Percentiles rank a stretch among this genome's conserved stretches.
Conservation (phyloP, 2,329 filamentous ascomycete species). For the Fusarium sp. region DNA sequence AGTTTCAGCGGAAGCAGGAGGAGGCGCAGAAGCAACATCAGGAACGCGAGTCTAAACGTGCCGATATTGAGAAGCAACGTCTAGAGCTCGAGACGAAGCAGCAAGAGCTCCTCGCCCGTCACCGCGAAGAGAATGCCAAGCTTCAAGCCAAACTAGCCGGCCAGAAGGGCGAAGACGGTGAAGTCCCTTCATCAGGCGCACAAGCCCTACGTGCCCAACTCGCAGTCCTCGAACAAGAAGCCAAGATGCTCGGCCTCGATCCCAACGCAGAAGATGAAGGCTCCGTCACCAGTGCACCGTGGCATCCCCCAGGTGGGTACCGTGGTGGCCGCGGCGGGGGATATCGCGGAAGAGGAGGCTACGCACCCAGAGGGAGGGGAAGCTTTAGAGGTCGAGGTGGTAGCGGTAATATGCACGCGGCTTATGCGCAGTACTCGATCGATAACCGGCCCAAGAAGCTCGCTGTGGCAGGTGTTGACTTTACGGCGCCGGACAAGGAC, state of each 20-base stretch:
- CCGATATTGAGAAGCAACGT: conserved; percentile 71
- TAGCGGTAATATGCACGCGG: conserved; percentile 61
- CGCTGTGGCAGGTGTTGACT: conserved; percentile 72
- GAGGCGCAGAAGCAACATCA: conserved; percentile 78
- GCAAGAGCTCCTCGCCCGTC: conserved; percentile 70
- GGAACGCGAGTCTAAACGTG: conserved; percentile 71
- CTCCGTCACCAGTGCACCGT: conserved; percentile 42
- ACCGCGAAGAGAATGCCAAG: conserved; percentile 75
- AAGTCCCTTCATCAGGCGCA: conserved; percentile 61
- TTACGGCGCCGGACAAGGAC: conserved; percentile 71
- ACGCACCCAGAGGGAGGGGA: conserved; percentile 54
- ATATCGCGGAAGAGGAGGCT: conserved; percentile 37
- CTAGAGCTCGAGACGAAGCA: conserved; percentile 75
- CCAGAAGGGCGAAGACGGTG: conserved; percentile 46
- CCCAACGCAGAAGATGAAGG: conserved; percentile 63
- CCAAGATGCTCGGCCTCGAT: conserved; percentile 76
- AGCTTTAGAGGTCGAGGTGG: conserved; percentile 57
- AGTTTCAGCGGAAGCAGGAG: conserved; percentile 75
- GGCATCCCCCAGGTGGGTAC: conserved; percentile 46
- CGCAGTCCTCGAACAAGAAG: conserved; percentile 79
- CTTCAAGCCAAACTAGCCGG: conserved; percentile 66
- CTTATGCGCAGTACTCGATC: conserved; percentile 74
- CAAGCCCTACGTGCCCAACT: conserved; percentile 78
- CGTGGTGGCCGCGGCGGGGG: conserved; percentile 46
- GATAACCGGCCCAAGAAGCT: conserved; percentile 82